Percentiles rank a stretch among this genome's conserved stretches.
Conservation (phyloP, 331 rosid genomes). For the Prunus yedoensis region DNA sequence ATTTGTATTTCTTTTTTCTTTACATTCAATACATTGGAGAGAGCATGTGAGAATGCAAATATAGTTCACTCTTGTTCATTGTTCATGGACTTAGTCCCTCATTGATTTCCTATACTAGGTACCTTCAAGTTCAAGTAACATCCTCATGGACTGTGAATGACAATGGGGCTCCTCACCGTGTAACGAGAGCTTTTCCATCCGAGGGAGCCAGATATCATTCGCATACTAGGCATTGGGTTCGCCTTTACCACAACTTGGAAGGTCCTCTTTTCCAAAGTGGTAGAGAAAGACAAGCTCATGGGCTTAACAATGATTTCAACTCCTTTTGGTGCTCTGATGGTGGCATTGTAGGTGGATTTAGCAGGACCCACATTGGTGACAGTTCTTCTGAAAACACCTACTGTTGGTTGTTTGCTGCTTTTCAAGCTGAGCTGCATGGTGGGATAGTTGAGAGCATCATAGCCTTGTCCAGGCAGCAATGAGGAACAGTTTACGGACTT, state of each 20-base stretch:
- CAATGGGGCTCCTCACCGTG: slow-evolving; percentile 70
- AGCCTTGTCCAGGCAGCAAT: slow-evolving; percentile 58
- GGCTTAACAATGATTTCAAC: slow-evolving; percentile 62
- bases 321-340: slow-evolving; percentile 57
- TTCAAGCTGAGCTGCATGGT: slow-evolving; percentile 57
- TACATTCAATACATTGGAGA: not conserved
- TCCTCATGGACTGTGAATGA: slow-evolving; percentile 45
- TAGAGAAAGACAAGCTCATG: slow-evolving; percentile 43
- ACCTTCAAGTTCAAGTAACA: not conserved
- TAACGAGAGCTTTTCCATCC: slow-evolving; percentile 55
- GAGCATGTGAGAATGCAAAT: not conserved
- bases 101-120: not conserved
- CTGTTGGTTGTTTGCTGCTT: slow-evolving; percentile 24
- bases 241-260: slow-evolving; percentile 79
- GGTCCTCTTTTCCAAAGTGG: slow-evolving; percentile 44
- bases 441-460: slow-evolving; percentile 83
- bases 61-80: not conserved
- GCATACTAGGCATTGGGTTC: slow-evolving; percentile 34
- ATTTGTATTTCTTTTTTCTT: not conserved
- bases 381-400: slow-evolving; percentile 50
- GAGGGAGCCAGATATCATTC: slow-evolving; percentile 57
- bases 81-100: not conserved
- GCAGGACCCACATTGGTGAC: slow-evolving; percentile 80
- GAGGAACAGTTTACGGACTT: slow-evolving; percentile 58
- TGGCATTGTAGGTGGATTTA: slow-evolving; percentile 50